Conservation (phyloP, 2,329 filamentous ascomycete species). For the Xylaria sp. region DNA sequence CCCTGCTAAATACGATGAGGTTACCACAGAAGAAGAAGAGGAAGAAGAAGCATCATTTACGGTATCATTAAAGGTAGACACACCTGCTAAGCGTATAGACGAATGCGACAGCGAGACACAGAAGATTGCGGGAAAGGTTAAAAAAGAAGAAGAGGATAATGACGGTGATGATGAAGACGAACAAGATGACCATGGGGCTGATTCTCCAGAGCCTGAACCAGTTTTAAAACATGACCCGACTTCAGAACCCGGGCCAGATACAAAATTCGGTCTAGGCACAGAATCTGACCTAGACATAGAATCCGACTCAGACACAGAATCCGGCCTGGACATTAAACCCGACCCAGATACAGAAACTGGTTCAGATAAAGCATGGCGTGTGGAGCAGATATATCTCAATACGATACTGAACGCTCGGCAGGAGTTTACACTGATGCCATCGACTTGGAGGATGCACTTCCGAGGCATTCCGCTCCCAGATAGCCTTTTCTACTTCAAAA, state of each 20-base stretch:
- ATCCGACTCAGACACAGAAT: slow-evolving; percentile 28
- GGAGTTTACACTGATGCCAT: slow-evolving; percentile 49
- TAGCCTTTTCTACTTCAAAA: slow-evolving; percentile 47
- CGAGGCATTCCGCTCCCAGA: slow-evolving; percentile 49
- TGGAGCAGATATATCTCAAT: slow-evolving; percentile 48
- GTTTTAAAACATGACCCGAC: slow-evolving; percentile 32
- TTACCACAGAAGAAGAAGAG: not conserved
- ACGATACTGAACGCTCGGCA: slow-evolving; percentile 47
- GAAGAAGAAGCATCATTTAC: not conserved
- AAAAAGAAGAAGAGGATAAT: slow-evolving; percentile 11
- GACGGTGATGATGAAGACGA: not conserved
- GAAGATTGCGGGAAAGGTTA: not conserved
- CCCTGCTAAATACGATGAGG: not conserved
- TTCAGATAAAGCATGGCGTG: slow-evolving; percentile 42
- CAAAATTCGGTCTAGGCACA: slow-evolving; percentile 28
- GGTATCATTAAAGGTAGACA: not conserved
- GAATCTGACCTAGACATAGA: slow-evolving; percentile 38
- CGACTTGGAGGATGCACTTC: slow-evolving; percentile 50
- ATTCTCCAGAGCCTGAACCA: slow-evolving; percentile 15
- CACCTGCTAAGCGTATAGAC: not conserved
- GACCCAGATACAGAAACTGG: slow-evolving; percentile 34
- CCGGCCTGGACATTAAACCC: not conserved
- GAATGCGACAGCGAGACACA: not conserved
- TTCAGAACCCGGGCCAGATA: too few relatives aligned
- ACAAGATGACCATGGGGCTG: too few relatives aligned